Percentiles rank a stretch among this genome's conserved stretches.
These are phyloP conservation scores for Pseudogymnoascus sp. DNA, from an alignment of 2,329 filamentous ascomycete genomes.

Conservation along the genomic window DNA sequence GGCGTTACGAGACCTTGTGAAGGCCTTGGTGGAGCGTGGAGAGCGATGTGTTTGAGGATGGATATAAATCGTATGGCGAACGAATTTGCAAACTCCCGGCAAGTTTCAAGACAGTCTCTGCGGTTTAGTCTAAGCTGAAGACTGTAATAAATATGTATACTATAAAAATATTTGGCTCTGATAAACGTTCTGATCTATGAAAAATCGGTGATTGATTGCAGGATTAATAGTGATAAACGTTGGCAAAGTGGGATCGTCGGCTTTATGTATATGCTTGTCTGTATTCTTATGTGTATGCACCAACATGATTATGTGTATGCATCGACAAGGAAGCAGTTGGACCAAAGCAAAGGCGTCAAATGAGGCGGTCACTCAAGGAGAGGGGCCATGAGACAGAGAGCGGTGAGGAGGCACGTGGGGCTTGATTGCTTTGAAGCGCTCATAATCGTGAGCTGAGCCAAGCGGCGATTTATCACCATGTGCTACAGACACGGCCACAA, in stretches of 20 bases:
- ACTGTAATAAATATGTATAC: background rate
- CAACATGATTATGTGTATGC: background rate
- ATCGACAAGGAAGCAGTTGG: background rate
- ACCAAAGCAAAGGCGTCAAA: too few species aligned
- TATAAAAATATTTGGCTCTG: background rate
- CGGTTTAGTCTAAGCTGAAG: background rate
- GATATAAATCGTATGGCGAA: background rate
- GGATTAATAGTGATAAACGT: background rate
- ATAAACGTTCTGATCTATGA: too few species aligned
- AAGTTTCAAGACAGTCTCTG: background rate
- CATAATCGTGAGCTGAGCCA: background rate
- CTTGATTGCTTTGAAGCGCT: background rate
- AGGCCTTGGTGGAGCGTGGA: background rate
- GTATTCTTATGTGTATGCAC: background rate
- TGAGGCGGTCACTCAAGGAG: background rate
- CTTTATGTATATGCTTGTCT: background rate
- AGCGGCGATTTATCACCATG: background rate
- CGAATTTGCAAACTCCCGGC: background rate
- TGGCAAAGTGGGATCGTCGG: background rate
- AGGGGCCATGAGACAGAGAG: background rate
- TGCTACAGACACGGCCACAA: background rate
- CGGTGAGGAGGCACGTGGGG: background rate
- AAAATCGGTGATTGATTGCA: background rate
- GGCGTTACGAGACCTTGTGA: background rate
- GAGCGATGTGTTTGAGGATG: background rate